Conservation (phyloP, 768 basidiomycete species). For the Strobilomyces dryophilus region DNA sequence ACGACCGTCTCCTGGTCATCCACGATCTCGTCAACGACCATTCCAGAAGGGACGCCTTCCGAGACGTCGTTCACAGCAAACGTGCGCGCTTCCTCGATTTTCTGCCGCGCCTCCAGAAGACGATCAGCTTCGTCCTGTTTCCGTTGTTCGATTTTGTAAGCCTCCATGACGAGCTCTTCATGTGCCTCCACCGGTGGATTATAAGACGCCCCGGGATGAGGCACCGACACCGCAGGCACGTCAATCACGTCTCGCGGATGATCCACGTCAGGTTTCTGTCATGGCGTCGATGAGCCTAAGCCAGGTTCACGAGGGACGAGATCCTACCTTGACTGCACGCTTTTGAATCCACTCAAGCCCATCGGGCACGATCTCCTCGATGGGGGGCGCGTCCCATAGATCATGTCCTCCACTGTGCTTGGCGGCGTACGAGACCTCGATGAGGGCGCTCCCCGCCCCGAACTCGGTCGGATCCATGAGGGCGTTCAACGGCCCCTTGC, state of each 20-base stretch:
- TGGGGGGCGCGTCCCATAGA: constrained; percentile 45
- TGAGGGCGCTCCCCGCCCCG: constrained; percentile 57
- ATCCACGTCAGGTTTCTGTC: constrained; percentile 45
- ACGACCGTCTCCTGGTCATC: constrained; percentile 37
- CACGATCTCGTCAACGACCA: constrained; percentile 51
- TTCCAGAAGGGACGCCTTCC: constrained; percentile 51
- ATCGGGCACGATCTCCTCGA: constrained; percentile 37
- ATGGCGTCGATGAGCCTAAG: not conserved
- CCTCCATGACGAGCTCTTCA: constrained; percentile 62
- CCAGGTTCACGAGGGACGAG: not conserved
- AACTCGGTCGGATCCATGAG: constrained; percentile 65
- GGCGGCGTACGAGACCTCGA: constrained; percentile 66
- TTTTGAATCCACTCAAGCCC: constrained; percentile 37
- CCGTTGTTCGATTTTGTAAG: constrained; percentile 61
- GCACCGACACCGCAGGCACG: constrained; percentile 61
- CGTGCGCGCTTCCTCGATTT: constrained; percentile 47
- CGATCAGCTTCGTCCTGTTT: constrained; percentile 51
- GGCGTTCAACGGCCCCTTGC: constrained; percentile 71
- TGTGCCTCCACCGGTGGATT: constrained; percentile 79
- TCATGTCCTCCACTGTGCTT: constrained; percentile 61
- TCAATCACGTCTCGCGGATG: constrained; percentile 52
- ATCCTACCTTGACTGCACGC: constrained; percentile 51
- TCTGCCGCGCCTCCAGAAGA: constrained; percentile 49
- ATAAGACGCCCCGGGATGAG: constrained; percentile 84
- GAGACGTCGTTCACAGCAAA: constrained; percentile 29